Evolutionary conservation across 1,284 basidiomycete species (phyloP).

Genomic region (Heterobasidion annosum): DNA sequence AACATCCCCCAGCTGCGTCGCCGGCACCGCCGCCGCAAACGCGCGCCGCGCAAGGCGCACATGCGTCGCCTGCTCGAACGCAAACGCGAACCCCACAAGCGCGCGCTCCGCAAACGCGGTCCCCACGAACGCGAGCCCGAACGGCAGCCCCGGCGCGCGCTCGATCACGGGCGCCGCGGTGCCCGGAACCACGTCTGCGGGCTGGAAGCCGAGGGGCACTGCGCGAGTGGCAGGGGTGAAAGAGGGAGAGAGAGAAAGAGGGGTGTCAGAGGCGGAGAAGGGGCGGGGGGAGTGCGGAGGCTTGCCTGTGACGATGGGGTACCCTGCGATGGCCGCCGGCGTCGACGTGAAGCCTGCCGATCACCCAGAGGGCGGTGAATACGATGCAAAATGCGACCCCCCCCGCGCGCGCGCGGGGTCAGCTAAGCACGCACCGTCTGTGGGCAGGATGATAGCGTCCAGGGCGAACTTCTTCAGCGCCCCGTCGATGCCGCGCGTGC

Average conservation of each 20-base stretch:
- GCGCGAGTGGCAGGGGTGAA: not conserved
- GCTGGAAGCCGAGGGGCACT: constrained; percentile 58
- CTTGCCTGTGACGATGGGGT: constrained; percentile 48
- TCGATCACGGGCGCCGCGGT: constrained; percentile 15
- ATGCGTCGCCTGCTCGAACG: constrained; percentile 58
- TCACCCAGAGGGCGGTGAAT: not conserved
- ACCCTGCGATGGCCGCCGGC: constrained; percentile 42
- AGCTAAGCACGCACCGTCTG: constrained; percentile 34
- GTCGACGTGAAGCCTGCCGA: constrained; percentile 5
- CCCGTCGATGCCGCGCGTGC: constrained; percentile 49
- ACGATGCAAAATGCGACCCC: not conserved
- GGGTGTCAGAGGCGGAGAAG: too few relatives aligned
- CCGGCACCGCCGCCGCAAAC: constrained; percentile 48
- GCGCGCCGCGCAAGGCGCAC: constrained; percentile 40
- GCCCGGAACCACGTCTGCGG: constrained; percentile 29
- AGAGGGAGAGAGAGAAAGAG: not conserved
- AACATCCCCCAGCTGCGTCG: constrained; percentile 48
- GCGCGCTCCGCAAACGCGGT: constrained; percentile 55
- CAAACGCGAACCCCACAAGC: constrained; percentile 50
- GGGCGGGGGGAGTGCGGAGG: not conserved
- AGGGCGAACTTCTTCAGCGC: constrained; percentile 38
- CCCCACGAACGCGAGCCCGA: constrained; percentile 56
- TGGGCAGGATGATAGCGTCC: constrained; percentile 51
- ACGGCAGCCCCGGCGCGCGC: constrained; percentile 42
- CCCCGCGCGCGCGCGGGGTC: constrained; percentile 14